Evolutionary conservation across 331 rosid species (phyloP).

Genomic region (Malus hybrid): DNA sequence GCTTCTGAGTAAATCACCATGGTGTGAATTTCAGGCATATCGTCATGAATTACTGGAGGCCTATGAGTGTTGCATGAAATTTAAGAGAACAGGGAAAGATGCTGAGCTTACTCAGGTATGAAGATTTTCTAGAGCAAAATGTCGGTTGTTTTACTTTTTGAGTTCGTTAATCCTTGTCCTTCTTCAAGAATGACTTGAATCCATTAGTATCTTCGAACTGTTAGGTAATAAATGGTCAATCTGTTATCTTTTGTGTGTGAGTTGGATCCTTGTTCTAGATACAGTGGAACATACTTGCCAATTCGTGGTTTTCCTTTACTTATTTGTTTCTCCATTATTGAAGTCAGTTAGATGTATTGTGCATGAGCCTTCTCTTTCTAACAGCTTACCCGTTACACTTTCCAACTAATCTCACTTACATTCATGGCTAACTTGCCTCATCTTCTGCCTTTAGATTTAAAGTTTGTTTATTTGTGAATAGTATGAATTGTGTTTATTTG

Average conservation of each 20-base stretch:
- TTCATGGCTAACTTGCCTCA: background rate
- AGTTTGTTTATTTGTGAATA: background rate
- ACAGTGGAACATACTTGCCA: background rate
- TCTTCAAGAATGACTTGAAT: background rate
- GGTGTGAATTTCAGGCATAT: slow-evolving; percentile 48
- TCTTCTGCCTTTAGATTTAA: background rate
- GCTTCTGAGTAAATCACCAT: background rate
- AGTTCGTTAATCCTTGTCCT: background rate
- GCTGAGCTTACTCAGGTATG: slow-evolving; percentile 96
- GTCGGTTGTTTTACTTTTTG: background rate
- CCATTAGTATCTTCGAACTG: background rate
- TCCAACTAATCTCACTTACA: too few species aligned
- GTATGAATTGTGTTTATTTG: background rate
- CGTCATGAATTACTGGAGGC: slow-evolving; percentile 85
- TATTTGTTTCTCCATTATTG: background rate
- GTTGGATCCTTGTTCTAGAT: background rate
- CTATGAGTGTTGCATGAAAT: slow-evolving; percentile 87
- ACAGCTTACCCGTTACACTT: background rate
- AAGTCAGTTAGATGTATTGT: background rate
- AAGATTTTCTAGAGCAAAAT: background rate
- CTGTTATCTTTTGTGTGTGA: background rate
- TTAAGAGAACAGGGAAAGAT: slow-evolving; percentile 86
- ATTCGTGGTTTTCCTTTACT: background rate
- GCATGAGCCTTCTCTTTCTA: background rate
- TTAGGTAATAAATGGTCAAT: background rate